Conservation (phyloP, 2,329 filamentous ascomycete genomes). For the Cytospora chrysosperma region DNA sequence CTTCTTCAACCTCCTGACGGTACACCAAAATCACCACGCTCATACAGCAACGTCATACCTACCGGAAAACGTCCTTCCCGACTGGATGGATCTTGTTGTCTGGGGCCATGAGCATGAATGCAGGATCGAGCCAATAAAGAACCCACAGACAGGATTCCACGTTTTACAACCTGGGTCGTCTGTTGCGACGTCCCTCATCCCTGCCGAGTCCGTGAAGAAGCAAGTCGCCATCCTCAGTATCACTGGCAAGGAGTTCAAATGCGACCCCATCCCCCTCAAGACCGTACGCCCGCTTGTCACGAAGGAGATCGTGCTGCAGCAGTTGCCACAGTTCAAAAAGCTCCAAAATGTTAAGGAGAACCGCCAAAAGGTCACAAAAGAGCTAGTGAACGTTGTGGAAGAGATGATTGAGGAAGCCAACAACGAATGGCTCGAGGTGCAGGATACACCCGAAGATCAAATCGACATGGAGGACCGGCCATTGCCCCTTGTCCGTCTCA, state of each 20-base stretch:
- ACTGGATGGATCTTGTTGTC: slow-evolving; percentile 86
- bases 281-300: slow-evolving; percentile 89
- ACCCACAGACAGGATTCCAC: slow-evolving; percentile 85
- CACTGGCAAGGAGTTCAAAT: slow-evolving; percentile 76
- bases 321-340: slow-evolving; percentile 73
- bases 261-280: slow-evolving; percentile 80
- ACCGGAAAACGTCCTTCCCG: slow-evolving; percentile 87
- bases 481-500: slow-evolving; percentile 80
- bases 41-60: slow-evolving; percentile 92
- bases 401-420: slow-evolving; percentile 85
- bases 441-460: slow-evolving; percentile 57
- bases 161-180: slow-evolving; percentile 98
- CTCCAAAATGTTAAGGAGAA: slow-evolving; percentile 83
- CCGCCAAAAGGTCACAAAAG: slow-evolving; percentile 72
- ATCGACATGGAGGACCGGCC: slow-evolving; percentile 63
- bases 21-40: slow-evolving; percentile 95
- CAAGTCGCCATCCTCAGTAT: slow-evolving; percentile 85
- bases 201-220: slow-evolving; percentile 87
- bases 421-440: slow-evolving; percentile 75
- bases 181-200: slow-evolving; percentile 86
- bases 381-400: slow-evolving; percentile 75
- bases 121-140: slow-evolving; percentile 77
- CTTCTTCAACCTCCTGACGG: slow-evolving; percentile 94
- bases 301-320: slow-evolving; percentile 73
- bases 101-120: slow-evolving; percentile 98